phyloP scores from a whole-genome alignment of 2,329 filamentous ascomycete species.

The Metarhizium brunneum region DNA sequence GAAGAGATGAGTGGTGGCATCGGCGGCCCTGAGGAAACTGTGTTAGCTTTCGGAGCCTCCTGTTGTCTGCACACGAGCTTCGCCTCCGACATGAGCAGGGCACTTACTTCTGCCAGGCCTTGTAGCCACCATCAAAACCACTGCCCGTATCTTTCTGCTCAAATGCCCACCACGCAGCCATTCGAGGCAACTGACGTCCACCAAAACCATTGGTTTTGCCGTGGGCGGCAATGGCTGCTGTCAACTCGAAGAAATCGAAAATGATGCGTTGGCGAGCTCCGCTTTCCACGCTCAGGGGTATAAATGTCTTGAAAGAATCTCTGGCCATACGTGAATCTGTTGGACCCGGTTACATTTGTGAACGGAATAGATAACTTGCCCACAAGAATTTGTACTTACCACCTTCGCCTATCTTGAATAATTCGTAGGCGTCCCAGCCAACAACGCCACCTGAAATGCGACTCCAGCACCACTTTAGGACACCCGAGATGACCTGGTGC shows the following conservation, averaged over 20 bases:
- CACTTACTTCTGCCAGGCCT: slow-evolving; percentile 68
- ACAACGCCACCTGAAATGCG: slow-evolving; percentile 84
- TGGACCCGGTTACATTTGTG: slow-evolving; percentile 2
- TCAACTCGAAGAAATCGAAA: slow-evolving; percentile 90
- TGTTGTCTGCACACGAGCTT: neutral
- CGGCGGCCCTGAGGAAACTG: slow-evolving; percentile 57
- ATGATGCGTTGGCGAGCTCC: slow-evolving; percentile 80
- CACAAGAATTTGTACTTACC: slow-evolving; percentile 42
- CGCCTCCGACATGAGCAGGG: too few species aligned
- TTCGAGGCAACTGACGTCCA: slow-evolving; percentile 84
- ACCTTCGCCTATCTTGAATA: slow-evolving; percentile 89
- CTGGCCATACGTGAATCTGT: slow-evolving; percentile 83
- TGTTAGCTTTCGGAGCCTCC: neutral
- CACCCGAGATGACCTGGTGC: slow-evolving; percentile 74
- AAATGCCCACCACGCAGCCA: slow-evolving; percentile 98
- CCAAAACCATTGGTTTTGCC: slow-evolving; percentile 89
- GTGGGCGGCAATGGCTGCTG: slow-evolving; percentile 84
- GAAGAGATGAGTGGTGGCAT: slow-evolving; percentile 94
- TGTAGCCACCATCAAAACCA: slow-evolving; percentile 92
- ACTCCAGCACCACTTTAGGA: slow-evolving; percentile 98
- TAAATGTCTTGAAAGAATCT: slow-evolving; percentile 93
- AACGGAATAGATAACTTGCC: neutral
- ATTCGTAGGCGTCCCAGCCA: slow-evolving; percentile 93
- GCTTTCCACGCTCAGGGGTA: slow-evolving; percentile 86
- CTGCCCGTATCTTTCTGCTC: slow-evolving; percentile 79